Conservation (phyloP, 768 basidiomycete genomes). For the Punctularia strigosozonata region DNA sequence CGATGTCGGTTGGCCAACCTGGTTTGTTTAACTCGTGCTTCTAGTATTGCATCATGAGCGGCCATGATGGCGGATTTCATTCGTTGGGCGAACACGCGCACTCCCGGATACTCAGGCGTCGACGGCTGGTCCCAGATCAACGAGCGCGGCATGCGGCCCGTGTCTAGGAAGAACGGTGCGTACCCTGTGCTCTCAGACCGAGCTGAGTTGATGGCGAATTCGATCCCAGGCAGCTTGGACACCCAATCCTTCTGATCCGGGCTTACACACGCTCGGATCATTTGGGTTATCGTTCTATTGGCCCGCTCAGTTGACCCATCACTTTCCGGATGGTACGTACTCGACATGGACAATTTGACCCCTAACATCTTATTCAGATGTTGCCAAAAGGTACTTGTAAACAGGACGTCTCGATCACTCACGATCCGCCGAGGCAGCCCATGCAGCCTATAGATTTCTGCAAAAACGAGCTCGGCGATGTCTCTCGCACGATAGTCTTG, state of each 20-base stretch:
- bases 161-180: conserved; percentile 24
- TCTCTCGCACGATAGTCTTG: conserved; percentile 20
- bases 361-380: conserved; percentile 19
- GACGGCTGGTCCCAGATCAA: conserved; percentile 17
- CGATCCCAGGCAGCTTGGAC: conserved; percentile 17
- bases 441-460: conserved; percentile 23
- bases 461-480: conserved; percentile 24
- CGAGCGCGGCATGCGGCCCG: conserved; percentile 16
- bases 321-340: conserved; percentile 30
- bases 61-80: conserved; percentile 18
- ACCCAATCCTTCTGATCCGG: conserved; percentile 24
- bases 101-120: conserved; percentile 14
- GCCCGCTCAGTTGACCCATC: conserved; percentile 27
- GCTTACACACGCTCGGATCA: conserved; percentile 15
- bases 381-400: conserved; percentile 32
- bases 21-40: conserved; percentile 21
- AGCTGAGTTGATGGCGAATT: conserved; percentile 26
- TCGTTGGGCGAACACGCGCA: conserved; percentile 13
- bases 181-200: conserved; percentile 21
- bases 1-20: conserved; percentile 14
- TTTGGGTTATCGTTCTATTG: conserved; percentile 20
- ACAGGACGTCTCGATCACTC: conserved; percentile 28
- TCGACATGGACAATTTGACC: conserved; percentile 22
- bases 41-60: conserved; percentile 21
- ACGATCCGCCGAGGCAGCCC: conserved; percentile 27